Base-by-base conservation (phyloP, 176 grass and related monocot genomes). In the Lolium rigidum region DNA sequence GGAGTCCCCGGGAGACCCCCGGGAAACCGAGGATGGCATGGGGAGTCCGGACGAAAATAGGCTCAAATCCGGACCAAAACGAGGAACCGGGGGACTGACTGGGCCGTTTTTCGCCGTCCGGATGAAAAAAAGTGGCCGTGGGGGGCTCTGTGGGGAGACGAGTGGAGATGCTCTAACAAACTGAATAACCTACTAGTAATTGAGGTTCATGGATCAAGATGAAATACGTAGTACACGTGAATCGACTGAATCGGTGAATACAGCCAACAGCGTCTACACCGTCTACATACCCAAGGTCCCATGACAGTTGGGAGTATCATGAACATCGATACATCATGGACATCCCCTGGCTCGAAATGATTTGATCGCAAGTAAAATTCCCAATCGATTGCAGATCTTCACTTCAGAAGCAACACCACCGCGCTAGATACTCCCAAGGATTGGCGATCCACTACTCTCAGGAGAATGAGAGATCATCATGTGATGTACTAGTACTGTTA, bases 371-470 rank as follows among this genome's bases (percentile, higher is more conserved):
- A 28, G 66, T 51, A 74, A 38, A 63, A 62, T 9, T 16, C 37
- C 58, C 58, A 57, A 83, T 90, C 89, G 65, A 80, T 83, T 60
- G 80, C 84, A 51, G 66, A 90, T 87, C 85, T 74, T 67, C 74
- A 16, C 67, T 57, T 68, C 74, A 80, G 67, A 87, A 83, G 43
- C 88, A 74, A 69, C 10, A 44, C n/a, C 70, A 85, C 3, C 18
- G 39, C 50, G 1, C 15, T 24, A 22, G 48, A 74, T 59, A 59
- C 62, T 46, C 25, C 21, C 18, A 49, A 13, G 20, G 70, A 49
- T 12, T 13, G 60, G 60, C 11, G 47, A 80, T 58, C 18, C 64
- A 70, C 60, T 9, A 50, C 61, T 50, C 10, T 22, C 80, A 22
- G 6, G 0, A 47, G 15, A 55, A 43, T 7, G 41, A 43, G 41